A percentile compares a stretch with the other conserved stretches of the same genome.
Conservation (phyloP, 768 basidiomycete species). For the Mycena amicta region DNA sequence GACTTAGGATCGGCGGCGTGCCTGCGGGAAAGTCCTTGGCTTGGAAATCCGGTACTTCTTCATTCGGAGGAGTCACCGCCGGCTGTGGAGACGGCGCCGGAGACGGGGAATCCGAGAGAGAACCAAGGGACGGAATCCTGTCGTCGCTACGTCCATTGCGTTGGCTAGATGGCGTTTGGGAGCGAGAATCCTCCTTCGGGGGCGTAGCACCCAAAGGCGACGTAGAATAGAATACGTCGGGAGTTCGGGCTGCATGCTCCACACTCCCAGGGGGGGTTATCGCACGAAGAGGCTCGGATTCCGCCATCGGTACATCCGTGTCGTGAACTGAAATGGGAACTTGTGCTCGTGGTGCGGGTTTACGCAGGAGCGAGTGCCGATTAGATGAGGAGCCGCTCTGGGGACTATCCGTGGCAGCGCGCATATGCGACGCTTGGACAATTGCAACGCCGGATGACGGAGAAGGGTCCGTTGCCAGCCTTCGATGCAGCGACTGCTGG, state of each 20-base stretch:
- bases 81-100: conserved; percentile 12
- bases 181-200: neutral
- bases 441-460: conserved; percentile 6
- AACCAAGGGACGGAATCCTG: neutral
- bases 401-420: conserved; percentile 37
- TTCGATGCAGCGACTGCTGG: conserved; percentile 34
- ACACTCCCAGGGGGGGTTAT: conserved; percentile 51
- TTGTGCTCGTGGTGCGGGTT: conserved; percentile 65
- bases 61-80: conserved; percentile 10
- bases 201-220: conserved; percentile 25
- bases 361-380: conserved; percentile 48
- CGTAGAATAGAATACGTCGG: conserved; percentile 37
- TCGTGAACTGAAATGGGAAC: conserved; percentile 61
- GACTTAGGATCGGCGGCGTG: conserved; percentile 50
- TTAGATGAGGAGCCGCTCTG: conserved; percentile 7
- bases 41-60: neutral
- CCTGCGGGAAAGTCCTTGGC: conserved; percentile 2
- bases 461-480: conserved; percentile 39
- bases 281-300: conserved; percentile 36
- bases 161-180: neutral
- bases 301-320: conserved; percentile 25
- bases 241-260: conserved; percentile 53
- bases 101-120: neutral
- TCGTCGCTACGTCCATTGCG: neutral
- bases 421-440: conserved; percentile 31